phyloP scores from a whole-genome alignment of 2,329 filamentous ascomycete species.

The Rosellinia necatrix region DNA sequence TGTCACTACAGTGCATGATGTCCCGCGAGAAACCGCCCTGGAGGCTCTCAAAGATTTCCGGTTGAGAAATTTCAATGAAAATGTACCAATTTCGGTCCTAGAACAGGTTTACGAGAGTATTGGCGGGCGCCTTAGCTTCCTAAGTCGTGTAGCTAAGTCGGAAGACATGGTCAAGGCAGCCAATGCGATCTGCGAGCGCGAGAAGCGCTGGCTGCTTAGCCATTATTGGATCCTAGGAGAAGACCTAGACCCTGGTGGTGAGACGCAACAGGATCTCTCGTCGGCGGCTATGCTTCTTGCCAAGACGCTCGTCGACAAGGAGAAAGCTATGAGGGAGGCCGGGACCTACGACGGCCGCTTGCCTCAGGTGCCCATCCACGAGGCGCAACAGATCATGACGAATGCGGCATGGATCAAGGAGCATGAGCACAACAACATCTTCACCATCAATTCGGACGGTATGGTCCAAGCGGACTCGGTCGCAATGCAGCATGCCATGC shows the following conservation, averaged over 20 bases:
- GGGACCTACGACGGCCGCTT: slow-evolving; percentile 47
- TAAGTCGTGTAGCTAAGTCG: slow-evolving; percentile 58
- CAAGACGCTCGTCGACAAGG: slow-evolving; percentile 57
- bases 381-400: slow-evolving; percentile 59
- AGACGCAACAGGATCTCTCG: slow-evolving; percentile 65
- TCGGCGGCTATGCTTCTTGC: slow-evolving; percentile 63
- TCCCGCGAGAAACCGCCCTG: slow-evolving; percentile 54
- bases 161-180: slow-evolving; percentile 56
- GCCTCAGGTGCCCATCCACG: slow-evolving; percentile 54
- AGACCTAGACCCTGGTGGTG: slow-evolving; percentile 72
- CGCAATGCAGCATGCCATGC: slow-evolving; percentile 63
- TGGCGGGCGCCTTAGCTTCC: slow-evolving; percentile 57
- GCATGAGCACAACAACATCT: slow-evolving; percentile 62
- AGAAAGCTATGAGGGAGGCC: slow-evolving; percentile 41
- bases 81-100: slow-evolving; percentile 45
- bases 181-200: slow-evolving; percentile 64
- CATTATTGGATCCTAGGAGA: slow-evolving; percentile 74
- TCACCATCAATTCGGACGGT: slow-evolving; percentile 59
- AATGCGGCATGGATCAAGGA: slow-evolving; percentile 60
- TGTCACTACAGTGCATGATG: slow-evolving; percentile 57
- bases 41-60: slow-evolving; percentile 55
- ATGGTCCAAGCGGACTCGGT: slow-evolving; percentile 62
- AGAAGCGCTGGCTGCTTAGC: slow-evolving; percentile 79
- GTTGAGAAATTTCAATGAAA: slow-evolving; percentile 51
- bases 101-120: slow-evolving; percentile 59